Evolutionary conservation across 768 basidiomycete genomes (phyloP), one percentile per base, ranked within the genome.

Genomic region (Boletus rubroflammeus): DNA sequence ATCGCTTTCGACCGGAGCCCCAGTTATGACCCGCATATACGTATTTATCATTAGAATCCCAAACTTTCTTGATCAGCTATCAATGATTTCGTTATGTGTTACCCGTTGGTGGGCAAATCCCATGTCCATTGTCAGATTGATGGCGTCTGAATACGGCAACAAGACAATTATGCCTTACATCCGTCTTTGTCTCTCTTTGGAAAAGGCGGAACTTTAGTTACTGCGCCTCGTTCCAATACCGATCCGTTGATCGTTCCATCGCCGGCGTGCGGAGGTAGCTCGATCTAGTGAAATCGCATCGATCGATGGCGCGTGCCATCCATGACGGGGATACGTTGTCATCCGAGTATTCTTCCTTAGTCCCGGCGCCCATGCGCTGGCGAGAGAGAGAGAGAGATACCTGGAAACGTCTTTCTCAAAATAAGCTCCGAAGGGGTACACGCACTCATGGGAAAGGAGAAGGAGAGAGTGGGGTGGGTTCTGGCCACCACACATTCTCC

Each of bases 41-140:
- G 15, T 65, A 66, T 66, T 66, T 68, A 67, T 59, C 17, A 19
- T 9, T 51, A 53, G 56, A 64, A 64, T 46, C 36, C 15, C 19
- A 39, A 47, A 40, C 23, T 62, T 65, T 62, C 56, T 65, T 67
- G 62, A 60, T 56, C 49, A 64, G 41, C 61, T 60, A 66, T 64
- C 63, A 62, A 56, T 65, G 60, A 62, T 63, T 51, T 61, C 61
- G 58, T 62, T 38, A 64, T 44, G 46, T 34, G 26, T 48, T 11
- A 47, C 41, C 39, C 40, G 39, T 21, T 31, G 41, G 50, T 15
- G 64, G 61, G 63, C 44, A 62, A 60, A 61, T 61, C 57, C 56
- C 29, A 32, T 38, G 43, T 19, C 36, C 36, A 8, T 50, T n/a
- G 56, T 36, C 11, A 26, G 14, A 38, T 35, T 50, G 60, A 63